These are phyloP conservation scores for Spinacia oleracea DNA, from an alignment of 179 eudicot genomes.

Conservation along the genomic window DNA sequence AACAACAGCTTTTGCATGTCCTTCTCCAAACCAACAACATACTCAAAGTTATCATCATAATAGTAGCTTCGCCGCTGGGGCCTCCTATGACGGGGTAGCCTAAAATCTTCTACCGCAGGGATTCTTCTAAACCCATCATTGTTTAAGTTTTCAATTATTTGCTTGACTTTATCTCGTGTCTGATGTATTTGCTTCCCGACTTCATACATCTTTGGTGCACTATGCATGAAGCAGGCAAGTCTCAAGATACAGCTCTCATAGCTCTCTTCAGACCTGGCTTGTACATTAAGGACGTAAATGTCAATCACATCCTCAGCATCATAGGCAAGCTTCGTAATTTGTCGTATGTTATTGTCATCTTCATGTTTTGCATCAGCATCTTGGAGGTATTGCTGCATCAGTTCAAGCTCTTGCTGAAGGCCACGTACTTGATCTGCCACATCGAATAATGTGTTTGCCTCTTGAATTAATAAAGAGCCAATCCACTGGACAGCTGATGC, in stretches of 20 bases:
- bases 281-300: slow-evolving; percentile 17
- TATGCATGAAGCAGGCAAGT: neutral
- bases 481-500: slow-evolving; percentile 21
- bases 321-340: slow-evolving; percentile 27
- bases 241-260: slow-evolving; percentile 8
- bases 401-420: slow-evolving; percentile 17
- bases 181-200: slow-evolving; percentile 13
- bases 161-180: neutral
- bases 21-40: slow-evolving; percentile 29
- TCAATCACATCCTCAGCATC: slow-evolving; percentile 35
- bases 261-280: neutral
- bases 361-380: slow-evolving; percentile 27
- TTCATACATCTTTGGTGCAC: neutral
- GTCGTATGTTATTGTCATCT: slow-evolving; percentile 6
- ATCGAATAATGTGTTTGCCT: slow-evolving; percentile 1
- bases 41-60: slow-evolving; percentile 11
- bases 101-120: neutral
- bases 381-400: slow-evolving; percentile 22
- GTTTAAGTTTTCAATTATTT: neutral
- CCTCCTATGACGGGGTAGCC: neutral
- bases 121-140: slow-evolving; percentile 13
- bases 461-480: slow-evolving; percentile 25
- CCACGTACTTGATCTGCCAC: slow-evolving; percentile 20
- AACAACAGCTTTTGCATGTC: slow-evolving; percentile 22
- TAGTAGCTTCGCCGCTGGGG: neutral